Evolutionary conservation across 169 alveolate species (phyloP).

Genomic region (Eimeria praecox): DNA sequence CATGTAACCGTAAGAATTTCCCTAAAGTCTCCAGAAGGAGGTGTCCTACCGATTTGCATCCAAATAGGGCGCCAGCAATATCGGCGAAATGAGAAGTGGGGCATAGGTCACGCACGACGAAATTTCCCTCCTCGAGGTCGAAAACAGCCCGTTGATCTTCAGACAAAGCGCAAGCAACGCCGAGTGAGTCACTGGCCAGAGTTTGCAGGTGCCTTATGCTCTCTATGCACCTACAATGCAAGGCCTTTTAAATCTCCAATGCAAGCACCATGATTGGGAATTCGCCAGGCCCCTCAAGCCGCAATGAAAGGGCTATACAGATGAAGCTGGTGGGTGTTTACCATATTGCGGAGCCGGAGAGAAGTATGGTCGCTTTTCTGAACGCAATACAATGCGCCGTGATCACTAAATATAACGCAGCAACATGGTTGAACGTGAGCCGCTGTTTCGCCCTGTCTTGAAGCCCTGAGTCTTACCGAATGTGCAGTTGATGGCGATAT

Average conservation of each 20-base stretch:
- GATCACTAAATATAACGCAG: background rate
- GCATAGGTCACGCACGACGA: conserved; percentile 25
- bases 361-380: conserved; percentile 68
- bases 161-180: background rate
- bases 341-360: conserved; percentile 50
- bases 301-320: background rate
- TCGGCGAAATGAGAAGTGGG: conserved; percentile 1
- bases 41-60: conserved; percentile 45
- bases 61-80: conserved; percentile 41
- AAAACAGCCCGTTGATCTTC: conserved; percentile 34
- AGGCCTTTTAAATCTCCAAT: background rate
- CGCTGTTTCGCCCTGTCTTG: background rate
- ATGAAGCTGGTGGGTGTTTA: conserved; percentile 10
- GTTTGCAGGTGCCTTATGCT: background rate
- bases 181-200: background rate
- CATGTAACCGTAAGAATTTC: background rate
- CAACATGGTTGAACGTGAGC: background rate
- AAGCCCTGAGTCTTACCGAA: conserved; percentile 25
- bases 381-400: background rate
- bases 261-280: background rate
- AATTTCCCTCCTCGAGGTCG: background rate
- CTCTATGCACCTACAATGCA: background rate
- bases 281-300: conserved; percentile 4
- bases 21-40: background rate
- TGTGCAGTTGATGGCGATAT: conserved; percentile 45